These are phyloP conservation scores for Umbelopsis ramanniana DNA, from an alignment of 192 early-diverging fungal species.

Conservation along the genomic window DNA sequence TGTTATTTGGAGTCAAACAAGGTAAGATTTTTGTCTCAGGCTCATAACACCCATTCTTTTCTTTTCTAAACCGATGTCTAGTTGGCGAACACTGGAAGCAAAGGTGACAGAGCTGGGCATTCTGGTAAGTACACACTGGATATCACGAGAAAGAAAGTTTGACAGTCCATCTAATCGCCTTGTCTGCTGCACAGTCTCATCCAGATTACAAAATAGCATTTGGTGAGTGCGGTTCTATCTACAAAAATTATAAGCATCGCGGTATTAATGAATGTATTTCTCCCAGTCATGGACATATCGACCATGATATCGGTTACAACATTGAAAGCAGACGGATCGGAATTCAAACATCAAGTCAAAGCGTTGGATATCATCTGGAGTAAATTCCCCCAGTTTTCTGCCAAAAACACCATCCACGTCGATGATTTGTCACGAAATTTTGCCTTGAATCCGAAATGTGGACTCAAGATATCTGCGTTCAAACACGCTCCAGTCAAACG, in stretches of 20 bases:
- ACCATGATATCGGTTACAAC: slow-evolving; percentile 69
- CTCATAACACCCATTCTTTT: background rate
- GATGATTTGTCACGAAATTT: slow-evolving; percentile 79
- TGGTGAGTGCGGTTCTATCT: slow-evolving; percentile 20
- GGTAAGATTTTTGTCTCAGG: background rate
- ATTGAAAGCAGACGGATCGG: slow-evolving; percentile 53
- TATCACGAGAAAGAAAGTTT: background rate
- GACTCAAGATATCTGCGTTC: slow-evolving; percentile 69
- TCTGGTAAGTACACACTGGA: slow-evolving; percentile 34
- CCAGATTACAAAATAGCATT: slow-evolving; percentile 68
- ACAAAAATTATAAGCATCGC: background rate
- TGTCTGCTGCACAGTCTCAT: slow-evolving; percentile 30
- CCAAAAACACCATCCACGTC: slow-evolving; percentile 68
- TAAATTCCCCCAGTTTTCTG: slow-evolving; percentile 54
- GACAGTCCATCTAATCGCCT: background rate
- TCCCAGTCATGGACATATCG: slow-evolving; percentile 64
- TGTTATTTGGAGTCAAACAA: slow-evolving; percentile 81
- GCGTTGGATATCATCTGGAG: slow-evolving; percentile 70
- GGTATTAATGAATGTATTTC: no score
- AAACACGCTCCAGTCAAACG: slow-evolving; percentile 55
- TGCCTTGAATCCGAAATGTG: slow-evolving; percentile 71
- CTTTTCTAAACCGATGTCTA: background rate
- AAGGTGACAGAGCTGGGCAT: slow-evolving; percentile 77
- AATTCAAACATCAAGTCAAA: slow-evolving; percentile 70
- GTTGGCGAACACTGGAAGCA: slow-evolving; percentile 71